These are phyloP conservation scores for Metschnikowia sp. DNA, from an alignment of 805 yeast genomes.

Conservation along the genomic window DNA sequence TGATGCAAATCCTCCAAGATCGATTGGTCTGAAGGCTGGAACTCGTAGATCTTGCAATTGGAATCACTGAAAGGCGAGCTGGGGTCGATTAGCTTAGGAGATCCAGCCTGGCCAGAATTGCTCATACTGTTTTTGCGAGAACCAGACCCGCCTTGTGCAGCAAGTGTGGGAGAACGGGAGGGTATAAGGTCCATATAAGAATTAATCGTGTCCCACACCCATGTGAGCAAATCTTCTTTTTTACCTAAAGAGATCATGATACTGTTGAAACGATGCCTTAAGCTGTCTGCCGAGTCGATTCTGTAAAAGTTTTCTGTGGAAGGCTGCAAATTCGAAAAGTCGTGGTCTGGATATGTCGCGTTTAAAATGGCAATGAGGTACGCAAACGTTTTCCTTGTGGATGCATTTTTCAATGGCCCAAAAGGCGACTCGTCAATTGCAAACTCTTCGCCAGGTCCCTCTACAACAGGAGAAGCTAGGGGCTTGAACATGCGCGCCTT, in stretches of 20 bases:
- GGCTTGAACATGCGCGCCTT: conserved; percentile 5
- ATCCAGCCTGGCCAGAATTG: conserved; percentile 13
- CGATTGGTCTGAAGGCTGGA: conserved; percentile 57
- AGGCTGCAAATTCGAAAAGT: conserved; percentile 84
- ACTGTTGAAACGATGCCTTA: conserved; percentile 70
- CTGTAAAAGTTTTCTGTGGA: conserved; percentile 49
- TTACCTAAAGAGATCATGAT: conserved; percentile 54
- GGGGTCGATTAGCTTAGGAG: conserved; percentile 10
- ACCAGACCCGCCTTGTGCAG: conserved; percentile 18
- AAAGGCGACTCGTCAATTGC: conserved; percentile 63
- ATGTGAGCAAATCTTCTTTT: conserved; percentile 43
- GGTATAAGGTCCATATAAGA: conserved; percentile 68
- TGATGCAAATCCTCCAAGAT: conserved; percentile 56
- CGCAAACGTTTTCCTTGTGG: conserved; percentile 86
- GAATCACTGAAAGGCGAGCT: conserved; percentile 15
- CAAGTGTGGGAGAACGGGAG: conserved; percentile 24
- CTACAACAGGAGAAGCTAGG: conserved; percentile 12
- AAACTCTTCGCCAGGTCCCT: conserved; percentile 9
- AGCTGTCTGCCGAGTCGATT: conserved; percentile 39
- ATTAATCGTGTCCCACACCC: conserved; percentile 88
- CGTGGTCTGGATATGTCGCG: conserved; percentile 94
- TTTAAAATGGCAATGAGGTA: conserved; percentile 86
- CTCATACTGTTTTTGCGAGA: conserved; percentile 30
- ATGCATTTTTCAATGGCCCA: conserved; percentile 85
- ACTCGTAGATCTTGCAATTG: conserved; percentile 60